phyloP scores from a whole-genome alignment of 176 grass and related monocot genomes.

The Raddia distichophylla region DNA sequence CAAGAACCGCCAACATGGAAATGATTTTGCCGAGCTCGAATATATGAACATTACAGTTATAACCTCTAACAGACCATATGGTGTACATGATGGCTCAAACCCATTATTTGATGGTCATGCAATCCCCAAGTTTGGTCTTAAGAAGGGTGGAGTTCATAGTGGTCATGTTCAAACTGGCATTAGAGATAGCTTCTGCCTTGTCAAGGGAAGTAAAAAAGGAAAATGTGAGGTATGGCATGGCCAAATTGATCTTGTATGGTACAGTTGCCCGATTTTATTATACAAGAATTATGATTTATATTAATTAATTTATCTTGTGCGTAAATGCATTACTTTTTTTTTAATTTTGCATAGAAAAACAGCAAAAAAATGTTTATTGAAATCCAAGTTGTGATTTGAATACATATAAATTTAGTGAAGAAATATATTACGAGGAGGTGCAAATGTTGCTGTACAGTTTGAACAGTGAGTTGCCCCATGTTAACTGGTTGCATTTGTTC shows the following conservation, averaged over 20 bases:
- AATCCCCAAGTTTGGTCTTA: constrained; percentile 68
- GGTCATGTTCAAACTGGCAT: constrained; percentile 87
- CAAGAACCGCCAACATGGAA: constrained; percentile 49
- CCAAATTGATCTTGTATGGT: constrained; percentile 12
- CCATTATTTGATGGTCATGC: constrained; percentile 61
- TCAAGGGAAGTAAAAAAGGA: constrained; percentile 63
- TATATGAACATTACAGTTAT: constrained; percentile 81
- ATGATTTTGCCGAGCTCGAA: constrained; percentile 81
- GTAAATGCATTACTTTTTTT: neutral
- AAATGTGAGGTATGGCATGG: constrained; percentile 69
- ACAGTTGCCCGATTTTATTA: neutral
- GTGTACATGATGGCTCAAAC: constrained; percentile 71
- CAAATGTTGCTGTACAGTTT: constrained; percentile 8
- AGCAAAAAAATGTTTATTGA: neutral
- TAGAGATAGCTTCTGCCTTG: constrained; percentile 65
- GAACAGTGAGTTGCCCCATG: neutral
- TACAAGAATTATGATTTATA: neutral
- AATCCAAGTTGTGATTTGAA: neutral
- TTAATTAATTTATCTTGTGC: neutral
- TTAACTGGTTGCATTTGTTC: neutral
- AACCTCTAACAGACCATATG: constrained; percentile 80
- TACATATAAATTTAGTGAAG: neutral
- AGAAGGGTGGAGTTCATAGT: constrained; percentile 66
- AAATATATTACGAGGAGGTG: neutral
- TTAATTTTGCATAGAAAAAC: neutral